Conservation (phyloP, 345 rosid species). For the Hirschfeldia incana region DNA sequence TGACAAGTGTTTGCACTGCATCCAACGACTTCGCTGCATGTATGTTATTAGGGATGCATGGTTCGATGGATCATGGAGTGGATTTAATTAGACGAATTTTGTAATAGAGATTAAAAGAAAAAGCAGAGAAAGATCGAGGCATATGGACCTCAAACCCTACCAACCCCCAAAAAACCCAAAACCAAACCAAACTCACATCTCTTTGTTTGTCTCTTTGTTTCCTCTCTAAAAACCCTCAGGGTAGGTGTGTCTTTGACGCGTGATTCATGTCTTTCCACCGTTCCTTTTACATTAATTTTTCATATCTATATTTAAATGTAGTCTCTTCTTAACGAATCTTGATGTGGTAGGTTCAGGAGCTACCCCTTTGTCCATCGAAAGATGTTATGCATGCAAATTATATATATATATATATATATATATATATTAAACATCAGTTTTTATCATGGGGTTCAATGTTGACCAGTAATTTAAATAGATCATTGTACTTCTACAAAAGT, state of each 20-base stretch:
- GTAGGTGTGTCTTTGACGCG: slow-evolving; percentile 37
- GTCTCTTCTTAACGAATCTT: background rate
- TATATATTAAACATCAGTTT: background rate
- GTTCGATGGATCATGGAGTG: slow-evolving; percentile 4
- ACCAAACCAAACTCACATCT: slow-evolving; percentile 38
- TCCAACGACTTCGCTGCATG: slow-evolving; percentile 29
- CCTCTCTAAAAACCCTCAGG: slow-evolving; percentile 23
- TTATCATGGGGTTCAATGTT: background rate
- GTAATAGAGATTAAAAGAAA: background rate
- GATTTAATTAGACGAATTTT: background rate
- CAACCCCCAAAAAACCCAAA: slow-evolving; percentile 33
- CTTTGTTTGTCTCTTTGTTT: slow-evolving; percentile 20
- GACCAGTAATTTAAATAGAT: background rate
- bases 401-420: too few species aligned
- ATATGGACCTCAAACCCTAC: slow-evolving; percentile 42
- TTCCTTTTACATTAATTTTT: slow-evolving; percentile 26
- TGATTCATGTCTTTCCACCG: slow-evolving; percentile 26
- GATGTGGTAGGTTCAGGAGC: slow-evolving; percentile 13
- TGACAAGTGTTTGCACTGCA: slow-evolving; percentile 43
- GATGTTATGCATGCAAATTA: slow-evolving; percentile 5
- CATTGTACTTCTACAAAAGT: background rate
- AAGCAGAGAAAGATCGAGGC: slow-evolving; percentile 21
- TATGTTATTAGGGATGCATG: slow-evolving; percentile 13
- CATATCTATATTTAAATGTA: background rate
- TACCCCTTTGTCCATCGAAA: background rate